Conservation (phyloP, 768 basidiomycete species). For the Tylopilus subfusipes region DNA sequence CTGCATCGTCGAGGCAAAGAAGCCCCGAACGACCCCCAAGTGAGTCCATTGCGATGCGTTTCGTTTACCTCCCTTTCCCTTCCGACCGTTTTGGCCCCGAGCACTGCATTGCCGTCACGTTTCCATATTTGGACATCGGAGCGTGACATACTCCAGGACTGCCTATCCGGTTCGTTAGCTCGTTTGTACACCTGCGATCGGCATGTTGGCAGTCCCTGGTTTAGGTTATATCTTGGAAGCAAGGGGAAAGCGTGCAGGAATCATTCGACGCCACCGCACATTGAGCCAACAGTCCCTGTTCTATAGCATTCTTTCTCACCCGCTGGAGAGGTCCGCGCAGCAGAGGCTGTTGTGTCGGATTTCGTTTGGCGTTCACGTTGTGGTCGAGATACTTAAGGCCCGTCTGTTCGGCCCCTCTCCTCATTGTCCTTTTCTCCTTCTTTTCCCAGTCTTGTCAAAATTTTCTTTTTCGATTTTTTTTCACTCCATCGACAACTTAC, state of each 20-base stretch:
- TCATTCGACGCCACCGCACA: background rate
- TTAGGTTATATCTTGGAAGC: conserved; percentile 13
- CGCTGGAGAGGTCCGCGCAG: conserved; percentile 14
- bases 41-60: conserved; percentile 43
- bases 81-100: conserved; percentile 6
- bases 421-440: background rate
- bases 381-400: conserved; percentile 23
- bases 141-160: conserved; percentile 18
- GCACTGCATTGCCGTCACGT: conserved; percentile 26
- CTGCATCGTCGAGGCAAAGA: conserved; percentile 82
- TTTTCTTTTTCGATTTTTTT: no score
- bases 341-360: conserved; percentile 5
- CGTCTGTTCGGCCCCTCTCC: background rate
- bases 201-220: conserved; percentile 8
- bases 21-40: conserved; percentile 77
- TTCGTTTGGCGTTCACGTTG: background rate
- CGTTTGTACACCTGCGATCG: conserved; percentile 13
- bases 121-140: conserved; percentile 26
- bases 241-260: conserved; percentile 7
- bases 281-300: background rate
- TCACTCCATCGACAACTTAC: background rate
- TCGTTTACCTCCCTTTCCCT: background rate
- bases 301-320: conserved; percentile 9
- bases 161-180: conserved; percentile 6
- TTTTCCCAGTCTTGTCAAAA: background rate